These are phyloP conservation scores for Clathrospora elynae DNA, from an alignment of 2,329 filamentous ascomycete genomes.

Conservation along the genomic window DNA sequence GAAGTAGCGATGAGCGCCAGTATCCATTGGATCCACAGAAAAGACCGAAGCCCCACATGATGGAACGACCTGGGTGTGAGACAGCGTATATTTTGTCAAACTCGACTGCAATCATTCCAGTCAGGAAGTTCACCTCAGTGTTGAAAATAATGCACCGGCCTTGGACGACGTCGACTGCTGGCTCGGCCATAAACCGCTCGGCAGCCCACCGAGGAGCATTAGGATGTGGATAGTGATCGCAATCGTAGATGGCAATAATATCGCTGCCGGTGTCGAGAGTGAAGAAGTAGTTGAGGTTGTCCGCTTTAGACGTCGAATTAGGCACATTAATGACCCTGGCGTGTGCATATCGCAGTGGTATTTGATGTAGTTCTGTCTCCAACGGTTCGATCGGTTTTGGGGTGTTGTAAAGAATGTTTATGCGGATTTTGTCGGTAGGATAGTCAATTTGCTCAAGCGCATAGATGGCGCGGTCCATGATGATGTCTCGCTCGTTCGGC, in stretches of 20 bases:
- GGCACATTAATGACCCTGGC: slow-evolving; percentile 56
- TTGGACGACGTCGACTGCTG: slow-evolving; percentile 55
- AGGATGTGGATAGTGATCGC: slow-evolving; percentile 58
- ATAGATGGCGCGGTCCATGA: slow-evolving; percentile 55
- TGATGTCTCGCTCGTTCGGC: slow-evolving; percentile 59
- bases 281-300: slow-evolving; percentile 58
- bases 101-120: slow-evolving; percentile 56
- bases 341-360: slow-evolving; percentile 48
- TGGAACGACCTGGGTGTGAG: slow-evolving; percentile 55
- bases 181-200: slow-evolving; percentile 53
- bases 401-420: slow-evolving; percentile 58
- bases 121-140: slow-evolving; percentile 51
- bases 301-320: slow-evolving; percentile 56
- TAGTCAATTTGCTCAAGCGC: slow-evolving; percentile 55
- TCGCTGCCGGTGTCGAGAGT: slow-evolving; percentile 52
- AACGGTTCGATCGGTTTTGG: slow-evolving; percentile 54
- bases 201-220: slow-evolving; percentile 56
- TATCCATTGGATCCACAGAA: slow-evolving; percentile 59
- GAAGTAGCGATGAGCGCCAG: slow-evolving; percentile 53
- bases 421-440: slow-evolving; percentile 53
- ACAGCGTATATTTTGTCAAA: slow-evolving; percentile 60
- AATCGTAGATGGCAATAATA: slow-evolving; percentile 57
- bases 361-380: slow-evolving; percentile 50
- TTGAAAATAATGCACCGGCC: slow-evolving; percentile 58
- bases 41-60: slow-evolving; percentile 56